phyloP scores from a whole-genome alignment of 1,284 basidiomycete genomes.

The Trametes sp. region DNA sequence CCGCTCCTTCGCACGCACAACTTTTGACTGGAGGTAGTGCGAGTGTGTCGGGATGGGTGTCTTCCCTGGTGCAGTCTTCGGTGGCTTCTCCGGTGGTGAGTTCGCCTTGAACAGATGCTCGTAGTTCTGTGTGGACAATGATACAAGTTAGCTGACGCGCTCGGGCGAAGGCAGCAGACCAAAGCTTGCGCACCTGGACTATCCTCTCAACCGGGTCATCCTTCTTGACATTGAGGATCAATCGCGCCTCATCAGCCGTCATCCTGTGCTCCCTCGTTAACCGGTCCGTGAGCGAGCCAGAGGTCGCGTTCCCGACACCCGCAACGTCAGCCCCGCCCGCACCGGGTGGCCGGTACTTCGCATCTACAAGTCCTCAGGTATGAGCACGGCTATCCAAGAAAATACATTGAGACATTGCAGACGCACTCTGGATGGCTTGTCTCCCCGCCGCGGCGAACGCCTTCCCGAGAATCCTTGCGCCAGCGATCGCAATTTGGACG shows the following conservation, averaged over 20 bases:
- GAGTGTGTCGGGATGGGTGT: constrained; percentile 63
- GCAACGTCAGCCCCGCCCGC: constrained; percentile 67
- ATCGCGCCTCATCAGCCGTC: constrained; percentile 95
- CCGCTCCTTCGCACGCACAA: constrained; percentile 92
- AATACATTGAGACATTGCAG: neutral
- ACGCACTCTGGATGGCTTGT: constrained; percentile 93
- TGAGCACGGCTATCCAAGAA: neutral
- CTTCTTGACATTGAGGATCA: constrained; percentile 92
- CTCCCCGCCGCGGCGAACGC: constrained; percentile 91
- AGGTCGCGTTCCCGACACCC: constrained; percentile 77
- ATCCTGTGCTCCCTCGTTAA: constrained; percentile 88
- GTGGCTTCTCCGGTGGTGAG: constrained; percentile 68
- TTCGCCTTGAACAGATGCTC: constrained; percentile 94
- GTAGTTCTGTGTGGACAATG: constrained; percentile 73
- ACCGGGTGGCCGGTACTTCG: constrained; percentile 76
- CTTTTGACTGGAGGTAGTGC: constrained; percentile 97
- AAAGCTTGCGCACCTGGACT: constrained; percentile 61
- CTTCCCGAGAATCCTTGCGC: constrained; percentile 88
- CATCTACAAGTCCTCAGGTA: constrained; percentile 52
- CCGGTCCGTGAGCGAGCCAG: constrained; percentile 76
- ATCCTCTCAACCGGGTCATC: constrained; percentile 75
- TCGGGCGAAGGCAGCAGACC: neutral
- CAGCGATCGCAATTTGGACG: constrained; percentile 85
- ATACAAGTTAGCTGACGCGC: constrained; percentile 13
- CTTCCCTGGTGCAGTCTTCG: constrained; percentile 50